Evolutionary conservation across 495 filamentous ascomycete genomes (phyloP).

Genomic region (Neurospora tetraspora): DNA sequence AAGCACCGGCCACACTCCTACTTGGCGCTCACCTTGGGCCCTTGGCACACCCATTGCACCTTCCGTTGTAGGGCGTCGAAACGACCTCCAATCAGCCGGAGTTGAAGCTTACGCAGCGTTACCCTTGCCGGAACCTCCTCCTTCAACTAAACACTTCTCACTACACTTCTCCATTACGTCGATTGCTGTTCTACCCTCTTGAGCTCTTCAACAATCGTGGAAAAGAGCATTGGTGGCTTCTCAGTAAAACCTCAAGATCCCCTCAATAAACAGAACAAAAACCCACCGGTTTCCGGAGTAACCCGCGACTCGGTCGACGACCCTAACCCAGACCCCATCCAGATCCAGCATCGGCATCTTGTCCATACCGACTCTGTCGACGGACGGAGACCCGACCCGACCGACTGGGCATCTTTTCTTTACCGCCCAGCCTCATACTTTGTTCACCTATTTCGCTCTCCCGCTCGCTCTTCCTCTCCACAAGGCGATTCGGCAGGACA

Average conservation of each 20-base stretch:
- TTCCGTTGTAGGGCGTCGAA: not conserved
- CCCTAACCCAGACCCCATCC: not conserved
- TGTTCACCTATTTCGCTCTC: not conserved
- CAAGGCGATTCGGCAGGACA: not conserved
- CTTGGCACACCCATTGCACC: not conserved
- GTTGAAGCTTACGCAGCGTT: not conserved
- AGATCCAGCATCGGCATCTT: not conserved
- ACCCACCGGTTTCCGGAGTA: not conserved
- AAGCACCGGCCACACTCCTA: not conserved
- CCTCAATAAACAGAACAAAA: not conserved
- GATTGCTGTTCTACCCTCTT: not conserved
- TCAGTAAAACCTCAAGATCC: not conserved
- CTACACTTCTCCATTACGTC: not conserved
- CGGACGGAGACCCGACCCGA: not conserved
- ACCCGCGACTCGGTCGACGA: not conserved
- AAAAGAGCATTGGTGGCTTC: not conserved
- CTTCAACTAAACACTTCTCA: not conserved
- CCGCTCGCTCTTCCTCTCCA: not conserved
- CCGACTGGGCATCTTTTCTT: not conserved
- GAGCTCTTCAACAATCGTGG: not conserved
- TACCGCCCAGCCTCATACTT: not conserved
- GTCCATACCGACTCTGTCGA: not conserved
- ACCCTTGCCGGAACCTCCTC: not conserved
- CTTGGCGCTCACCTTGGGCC: not conserved
- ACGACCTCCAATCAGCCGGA: too few relatives aligned